Conservation (phyloP, 2,329 filamentous ascomycete genomes). For the Pyrenophora graminea region DNA sequence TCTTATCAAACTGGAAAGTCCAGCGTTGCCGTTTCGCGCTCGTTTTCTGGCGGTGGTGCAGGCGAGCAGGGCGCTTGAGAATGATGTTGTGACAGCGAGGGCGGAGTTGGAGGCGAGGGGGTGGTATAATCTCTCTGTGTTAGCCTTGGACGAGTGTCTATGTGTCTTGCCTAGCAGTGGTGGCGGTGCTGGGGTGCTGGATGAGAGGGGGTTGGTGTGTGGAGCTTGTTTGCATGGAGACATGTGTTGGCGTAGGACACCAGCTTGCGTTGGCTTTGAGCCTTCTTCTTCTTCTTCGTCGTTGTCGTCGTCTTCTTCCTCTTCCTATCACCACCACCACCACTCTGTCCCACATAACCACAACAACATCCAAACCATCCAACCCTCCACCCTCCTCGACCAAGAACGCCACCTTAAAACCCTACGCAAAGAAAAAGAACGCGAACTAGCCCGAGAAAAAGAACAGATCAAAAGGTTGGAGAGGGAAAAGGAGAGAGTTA, state of each 20-base stretch:
- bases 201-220: no score
- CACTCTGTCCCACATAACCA: no score
- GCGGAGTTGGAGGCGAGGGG: slow-evolving; percentile 15
- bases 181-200: no score
- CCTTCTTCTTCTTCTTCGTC: not conserved
- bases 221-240: not conserved
- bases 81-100: slow-evolving; percentile 30
- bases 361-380: no score
- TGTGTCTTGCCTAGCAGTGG: no score
- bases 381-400: not conserved
- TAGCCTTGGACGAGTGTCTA: not conserved
- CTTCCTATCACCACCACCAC: not conserved
- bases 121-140: slow-evolving; percentile 4
- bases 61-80: slow-evolving; percentile 21
- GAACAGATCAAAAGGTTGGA: slow-evolving; percentile 3
- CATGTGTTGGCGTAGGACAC: not conserved
- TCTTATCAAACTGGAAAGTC: slow-evolving; percentile 29
- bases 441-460: slow-evolving; percentile 5
- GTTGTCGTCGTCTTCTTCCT: not conserved
- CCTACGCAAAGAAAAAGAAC: not conserved
- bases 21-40: slow-evolving; percentile 15
- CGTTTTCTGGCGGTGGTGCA: slow-evolving; percentile 24
- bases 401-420: not conserved
- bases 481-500: slow-evolving; percentile 1
- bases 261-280: no score